Base-by-base conservation (phyloP, 768 basidiomycete species). In the Mycena metata region DNA sequence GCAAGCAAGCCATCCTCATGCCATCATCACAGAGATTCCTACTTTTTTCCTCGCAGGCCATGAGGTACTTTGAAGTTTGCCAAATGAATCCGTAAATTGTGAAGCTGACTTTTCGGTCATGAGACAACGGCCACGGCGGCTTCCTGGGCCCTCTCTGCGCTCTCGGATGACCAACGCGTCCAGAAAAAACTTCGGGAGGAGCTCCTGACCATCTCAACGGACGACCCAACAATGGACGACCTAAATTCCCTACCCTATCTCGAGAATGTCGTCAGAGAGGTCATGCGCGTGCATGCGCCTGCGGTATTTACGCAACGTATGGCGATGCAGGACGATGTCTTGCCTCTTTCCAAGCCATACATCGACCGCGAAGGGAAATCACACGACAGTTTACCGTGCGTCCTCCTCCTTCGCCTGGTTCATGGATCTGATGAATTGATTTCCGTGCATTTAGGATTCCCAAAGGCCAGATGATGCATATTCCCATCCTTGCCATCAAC, bases 401-500 rank as follows among this genome's bases (percentile, higher is more conserved):
- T 64, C 15, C 7, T 21, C 39, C 17, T 24, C 5, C 6, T 30
- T 6, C 30, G 3, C 30, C 30, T 30, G 30, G 15, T 6, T 21
- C 33, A 24, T 54, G 46, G 23, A 8, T 24, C 7, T 16, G 30
- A 24, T 45, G 9, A 24, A 43, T 13, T 43, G 11, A 52, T 39
- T 9, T 47, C 16, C 35, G 26, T 30, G 55, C 30, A 33, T 47
- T 17, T 52, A 84, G 84, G 73, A 75, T 83, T 9, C 71, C 78
- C 17, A 84, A 87, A 66, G 87, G 87, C 0, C 83, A 86, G 64
- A 72, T 73, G 2, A 54, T 89, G 2, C 66, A 82, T 8, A 77
- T 92, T n/a, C 89, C 89, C 0, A 87, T 91, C 42, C 61, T 84
- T 2, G 79, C 79, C 2, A 62, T 91, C 42, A 90, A 93, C 70